Conservation (phyloP, 2,329 filamentous ascomycete genomes). For the Helotiales sp. region DNA sequence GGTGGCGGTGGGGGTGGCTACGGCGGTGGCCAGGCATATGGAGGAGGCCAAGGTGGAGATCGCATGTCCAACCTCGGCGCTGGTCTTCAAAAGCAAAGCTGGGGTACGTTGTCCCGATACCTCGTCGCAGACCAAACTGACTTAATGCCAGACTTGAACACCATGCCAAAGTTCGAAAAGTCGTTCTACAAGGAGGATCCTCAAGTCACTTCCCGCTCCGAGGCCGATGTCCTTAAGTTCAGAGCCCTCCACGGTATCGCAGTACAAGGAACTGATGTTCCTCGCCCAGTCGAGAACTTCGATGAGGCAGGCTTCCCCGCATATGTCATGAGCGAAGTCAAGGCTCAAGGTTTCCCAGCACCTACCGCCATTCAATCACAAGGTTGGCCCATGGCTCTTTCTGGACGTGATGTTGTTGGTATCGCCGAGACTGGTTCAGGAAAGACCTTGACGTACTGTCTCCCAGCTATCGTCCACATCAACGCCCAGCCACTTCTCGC, state of each 20-base stretch:
- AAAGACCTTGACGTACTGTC: constrained; percentile 98
- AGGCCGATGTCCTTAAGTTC: constrained; percentile 85
- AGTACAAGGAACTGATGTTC: constrained; percentile 78
- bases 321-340: constrained; percentile 98
- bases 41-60: constrained; percentile 77
- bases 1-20: constrained; percentile 46
- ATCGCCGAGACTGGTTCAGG: constrained; percentile 99
- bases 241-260: constrained; percentile 85
- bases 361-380: constrained; percentile 98
- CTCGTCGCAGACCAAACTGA: constrained; percentile 20
- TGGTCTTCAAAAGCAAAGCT: constrained; percentile 84
- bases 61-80: constrained; percentile 92
- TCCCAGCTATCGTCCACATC: constrained; percentile 98
- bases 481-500: constrained; percentile 97
- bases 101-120: constrained; percentile 64
- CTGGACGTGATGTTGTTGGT: constrained; percentile 96
- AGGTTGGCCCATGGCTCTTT: constrained; percentile 98
- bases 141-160: constrained; percentile 64
- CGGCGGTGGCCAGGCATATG: constrained; percentile 48
- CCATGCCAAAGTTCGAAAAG: constrained; percentile 96
- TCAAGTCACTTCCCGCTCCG: constrained; percentile 73
- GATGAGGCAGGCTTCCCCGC: constrained; percentile 96
- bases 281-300: constrained; percentile 94
- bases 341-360: constrained; percentile 92
- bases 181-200: constrained; percentile 98